phyloP scores from a whole-genome alignment of 2,329 filamentous ascomycete genomes.

The Monilinia polystroma region DNA sequence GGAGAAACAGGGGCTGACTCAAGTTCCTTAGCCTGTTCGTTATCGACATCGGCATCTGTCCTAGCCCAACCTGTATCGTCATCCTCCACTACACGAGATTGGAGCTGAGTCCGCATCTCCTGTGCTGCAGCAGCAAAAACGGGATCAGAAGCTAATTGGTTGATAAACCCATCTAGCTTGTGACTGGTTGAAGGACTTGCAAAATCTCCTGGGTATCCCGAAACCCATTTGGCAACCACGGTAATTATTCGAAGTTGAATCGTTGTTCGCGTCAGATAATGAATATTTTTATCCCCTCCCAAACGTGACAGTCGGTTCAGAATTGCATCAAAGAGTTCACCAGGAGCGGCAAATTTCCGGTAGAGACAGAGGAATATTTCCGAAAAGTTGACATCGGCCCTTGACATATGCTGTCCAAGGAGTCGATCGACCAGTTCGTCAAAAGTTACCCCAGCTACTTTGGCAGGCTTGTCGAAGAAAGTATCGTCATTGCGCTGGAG shows the following conservation, averaged over 20 bases:
- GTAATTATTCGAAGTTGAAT: conserved; percentile 81
- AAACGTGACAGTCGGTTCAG: conserved; percentile 71
- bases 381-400: conserved; percentile 83
- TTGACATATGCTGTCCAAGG: conserved; percentile 76
- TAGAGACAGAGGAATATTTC: conserved; percentile 91
- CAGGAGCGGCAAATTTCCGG: conserved; percentile 85
- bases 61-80: conserved; percentile 94
- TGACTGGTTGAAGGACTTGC: conserved; percentile 72
- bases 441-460: conserved; percentile 55
- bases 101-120: conserved; percentile 79
- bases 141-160: conserved; percentile 69
- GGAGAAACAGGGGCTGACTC: conserved; percentile 33
- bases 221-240: conserved; percentile 85
- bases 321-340: conserved; percentile 74
- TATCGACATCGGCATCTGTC: conserved; percentile 60
- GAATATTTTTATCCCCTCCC: conserved; percentile 63
- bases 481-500: conserved; percentile 66
- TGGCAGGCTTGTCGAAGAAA: conserved; percentile 54
- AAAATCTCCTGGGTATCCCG: conserved; percentile 89
- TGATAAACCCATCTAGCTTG: conserved; percentile 72
- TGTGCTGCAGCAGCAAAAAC: conserved; percentile 83
- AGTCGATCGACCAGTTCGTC: conserved; percentile 85
- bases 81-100: conserved; percentile 71
- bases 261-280: conserved; percentile 73
- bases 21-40: conserved; percentile 29